Base-by-base conservation (phyloP, 2,329 filamentous ascomycete species). In the Ambrosiella beaveri region DNA sequence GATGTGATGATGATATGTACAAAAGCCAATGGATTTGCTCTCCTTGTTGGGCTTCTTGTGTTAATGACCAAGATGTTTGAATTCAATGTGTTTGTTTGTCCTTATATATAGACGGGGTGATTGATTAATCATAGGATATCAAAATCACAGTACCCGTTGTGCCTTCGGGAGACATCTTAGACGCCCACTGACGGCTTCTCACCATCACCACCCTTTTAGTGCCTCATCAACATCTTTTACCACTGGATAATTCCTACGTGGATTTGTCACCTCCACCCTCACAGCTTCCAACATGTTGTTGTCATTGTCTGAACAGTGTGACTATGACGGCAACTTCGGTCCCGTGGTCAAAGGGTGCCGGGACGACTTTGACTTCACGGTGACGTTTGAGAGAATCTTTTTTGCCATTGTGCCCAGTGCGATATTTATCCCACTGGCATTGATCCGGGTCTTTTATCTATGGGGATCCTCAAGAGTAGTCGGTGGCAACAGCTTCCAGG, bases 321-420 rank as follows among this genome's bases (percentile, higher is more conserved):
- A 27, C 27, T 27, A 27, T 27, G 73, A 74, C 59, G 63, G 64
- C 47, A 63, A 68, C 19, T 68, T 75, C 17, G 74, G 75, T 2
- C 74, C 75, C 0, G 62, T 64, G 6, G 71, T 77, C n/a, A 62
- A 62, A 8, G 73, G 71, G 19, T 77, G 74, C 58, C 71, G 74
- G 8, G 69, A 66, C 55, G 70, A 74, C 59, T 77, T 77, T 57
- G 75, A 77, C 63, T 76, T 77, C 59, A 77, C 75, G 0, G 65
- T 76, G 54, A 69, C 68, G 36, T 77, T 78, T 57, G 74, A 77
- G 63, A 67, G 71, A 17, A 66, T 75, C 3, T 68, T 76, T 54
- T 67, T 77, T n/a, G 68, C 69, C 1, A 67, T 75, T 7, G 64
- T 73, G 2, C 75, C 75, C 0, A 64, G 70, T 0, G 62, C 68